Conservation (phyloP, 148 eudicot genomes). For the Rheum nobile region DNA sequence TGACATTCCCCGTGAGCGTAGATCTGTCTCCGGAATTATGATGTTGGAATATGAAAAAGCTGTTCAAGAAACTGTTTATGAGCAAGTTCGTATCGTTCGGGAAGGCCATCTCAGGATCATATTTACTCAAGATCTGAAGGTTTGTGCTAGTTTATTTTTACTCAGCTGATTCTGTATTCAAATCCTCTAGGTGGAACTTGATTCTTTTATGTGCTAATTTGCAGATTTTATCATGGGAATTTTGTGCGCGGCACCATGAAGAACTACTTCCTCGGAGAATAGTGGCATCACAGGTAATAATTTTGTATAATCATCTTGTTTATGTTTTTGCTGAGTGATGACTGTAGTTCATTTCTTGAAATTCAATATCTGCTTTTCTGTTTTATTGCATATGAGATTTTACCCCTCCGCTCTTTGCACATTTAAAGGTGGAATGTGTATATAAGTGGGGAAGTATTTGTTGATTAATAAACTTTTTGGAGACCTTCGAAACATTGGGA, state of each 20-base stretch:
- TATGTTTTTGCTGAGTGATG: background rate
- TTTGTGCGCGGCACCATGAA: constrained; percentile 88
- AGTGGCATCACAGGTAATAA: constrained; percentile 85
- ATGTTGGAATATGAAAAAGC: constrained; percentile 84
- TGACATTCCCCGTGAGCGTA: constrained; percentile 80
- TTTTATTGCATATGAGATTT: background rate
- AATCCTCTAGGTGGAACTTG: background rate
- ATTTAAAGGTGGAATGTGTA: background rate
- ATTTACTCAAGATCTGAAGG: constrained; percentile 84
- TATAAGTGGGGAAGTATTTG: background rate
- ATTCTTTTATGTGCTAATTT: constrained; percentile 8
- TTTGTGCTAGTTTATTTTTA: constrained; percentile 6
- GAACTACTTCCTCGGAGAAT: constrained; percentile 87
- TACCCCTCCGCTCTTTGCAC: background rate
- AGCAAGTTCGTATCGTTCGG: constrained; percentile 83
- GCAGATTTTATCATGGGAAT: constrained; percentile 89
- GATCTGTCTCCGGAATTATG: constrained; percentile 66
- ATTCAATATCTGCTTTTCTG: background rate
- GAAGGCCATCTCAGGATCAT: constrained; percentile 89
- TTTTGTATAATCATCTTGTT: background rate
- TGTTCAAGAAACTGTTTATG: constrained; percentile 90
- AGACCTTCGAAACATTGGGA: background rate
- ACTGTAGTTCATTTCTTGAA: background rate
- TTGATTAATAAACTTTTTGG: background rate
- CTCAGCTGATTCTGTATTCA: background rate